Evolutionary conservation across 2,329 filamentous ascomycete genomes (phyloP).

Genomic region (Beauveria caledonica): DNA sequence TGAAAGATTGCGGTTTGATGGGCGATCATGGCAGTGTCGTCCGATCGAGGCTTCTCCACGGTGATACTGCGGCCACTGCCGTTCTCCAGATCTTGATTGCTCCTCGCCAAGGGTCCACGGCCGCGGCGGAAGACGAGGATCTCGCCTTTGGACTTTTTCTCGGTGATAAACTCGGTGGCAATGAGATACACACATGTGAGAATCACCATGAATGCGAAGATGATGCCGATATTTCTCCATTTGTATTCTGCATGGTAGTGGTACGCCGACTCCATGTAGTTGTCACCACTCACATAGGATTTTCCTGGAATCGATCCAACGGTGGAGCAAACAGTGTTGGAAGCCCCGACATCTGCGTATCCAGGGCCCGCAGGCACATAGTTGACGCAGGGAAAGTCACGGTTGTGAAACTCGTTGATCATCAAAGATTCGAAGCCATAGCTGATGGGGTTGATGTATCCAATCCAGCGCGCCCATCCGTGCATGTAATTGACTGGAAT

Average conservation of each 20-base stretch:
- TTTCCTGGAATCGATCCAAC: constrained; percentile 37
- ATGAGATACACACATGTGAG: constrained; percentile 66
- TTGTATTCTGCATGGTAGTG: background rate
- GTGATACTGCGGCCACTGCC: no score
- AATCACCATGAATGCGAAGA: background rate
- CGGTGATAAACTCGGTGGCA: constrained; percentile 69
- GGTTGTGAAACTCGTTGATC: constrained; percentile 73
- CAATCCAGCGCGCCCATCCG: constrained; percentile 14
- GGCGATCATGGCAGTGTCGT: no score
- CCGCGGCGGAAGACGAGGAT: no score
- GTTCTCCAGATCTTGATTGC: no score
- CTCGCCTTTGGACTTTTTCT: constrained; percentile 50
- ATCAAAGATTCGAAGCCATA: constrained; percentile 71
- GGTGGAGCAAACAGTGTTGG: no score
- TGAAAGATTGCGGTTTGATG: no score
- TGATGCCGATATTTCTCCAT: background rate
- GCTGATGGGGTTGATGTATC: constrained; percentile 66
- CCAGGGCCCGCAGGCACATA: constrained; percentile 60
- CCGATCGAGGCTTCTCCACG: no score
- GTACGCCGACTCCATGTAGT: constrained; percentile 52
- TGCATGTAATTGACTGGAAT: no score
- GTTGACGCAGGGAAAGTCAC: constrained; percentile 60
- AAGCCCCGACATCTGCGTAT: constrained; percentile 34
- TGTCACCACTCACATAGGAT: constrained; percentile 51
- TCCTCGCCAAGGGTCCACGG: no score